phyloP scores from a whole-genome alignment of 2,329 filamentous ascomycete genomes.

The Sclerotinia sclerotiorum region DNA sequence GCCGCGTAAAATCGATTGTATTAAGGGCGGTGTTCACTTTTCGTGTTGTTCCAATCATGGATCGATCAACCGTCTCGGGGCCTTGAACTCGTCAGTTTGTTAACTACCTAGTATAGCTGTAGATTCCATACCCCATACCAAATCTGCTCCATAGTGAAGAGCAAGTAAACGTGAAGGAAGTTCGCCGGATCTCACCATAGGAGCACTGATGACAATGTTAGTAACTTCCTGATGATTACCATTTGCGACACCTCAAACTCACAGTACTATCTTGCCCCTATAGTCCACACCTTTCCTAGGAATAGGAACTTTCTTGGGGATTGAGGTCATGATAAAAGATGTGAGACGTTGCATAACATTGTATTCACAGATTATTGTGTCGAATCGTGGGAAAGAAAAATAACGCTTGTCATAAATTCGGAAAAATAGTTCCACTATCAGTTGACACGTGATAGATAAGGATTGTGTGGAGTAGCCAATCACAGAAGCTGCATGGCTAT shows the following conservation, averaged over 20 bases:
- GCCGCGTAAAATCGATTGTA: constrained; percentile 81
- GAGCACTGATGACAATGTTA: constrained; percentile 52
- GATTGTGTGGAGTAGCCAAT: neutral
- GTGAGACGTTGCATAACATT: constrained; percentile 42
- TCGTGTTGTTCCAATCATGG: constrained; percentile 83
- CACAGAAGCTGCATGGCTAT: neutral
- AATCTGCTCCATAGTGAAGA: constrained; percentile 90
- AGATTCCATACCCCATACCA: constrained; percentile 77
- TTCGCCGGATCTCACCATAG: constrained; percentile 98
- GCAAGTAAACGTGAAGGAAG: constrained; percentile 84
- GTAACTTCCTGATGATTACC: neutral
- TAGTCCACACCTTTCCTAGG: constrained; percentile 90
- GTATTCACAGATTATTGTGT: constrained; percentile 8
- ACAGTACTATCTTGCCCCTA: constrained; percentile 83
- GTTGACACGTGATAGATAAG: neutral
- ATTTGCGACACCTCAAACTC: neutral
- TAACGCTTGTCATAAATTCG: neutral
- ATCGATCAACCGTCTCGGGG: constrained; percentile 89
- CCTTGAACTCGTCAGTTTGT: constrained; percentile 48
- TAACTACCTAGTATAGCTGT: constrained; percentile 22
- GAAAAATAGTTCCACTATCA: constrained; percentile 16
- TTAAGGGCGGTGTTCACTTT: constrained; percentile 72
- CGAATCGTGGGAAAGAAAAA: neutral
- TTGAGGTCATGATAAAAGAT: constrained; percentile 57
- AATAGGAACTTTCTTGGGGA: constrained; percentile 72